Evolutionary conservation across 2,329 filamentous ascomycete genomes (phyloP), one percentile per base, ranked within the genome.

Genomic region (Cercospora berteroae): DNA sequence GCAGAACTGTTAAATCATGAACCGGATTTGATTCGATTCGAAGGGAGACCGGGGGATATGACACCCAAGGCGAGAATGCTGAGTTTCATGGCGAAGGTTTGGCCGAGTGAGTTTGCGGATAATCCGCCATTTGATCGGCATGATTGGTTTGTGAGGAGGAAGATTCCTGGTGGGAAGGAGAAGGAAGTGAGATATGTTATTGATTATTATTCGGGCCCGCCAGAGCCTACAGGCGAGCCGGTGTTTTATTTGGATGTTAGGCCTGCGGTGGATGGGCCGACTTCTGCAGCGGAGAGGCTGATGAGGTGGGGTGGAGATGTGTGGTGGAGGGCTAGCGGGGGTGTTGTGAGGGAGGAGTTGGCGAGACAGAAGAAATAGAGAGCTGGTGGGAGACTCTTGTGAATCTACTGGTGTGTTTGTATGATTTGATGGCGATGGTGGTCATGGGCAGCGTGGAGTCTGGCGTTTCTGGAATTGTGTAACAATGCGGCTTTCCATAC

Each of bases 221-320:
- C 91, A 1, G 93, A 96, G 75, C 88, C 90, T 2, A 91, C 88
- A 0, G 95, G 94, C 33, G 93, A 97, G 77, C 94, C 95, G 2
- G 93, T 98, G 6, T 99, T 99, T 82, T 97, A 89, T 79, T 87
- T 99, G 64, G 95, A 99, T 77, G 95, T 99, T 20, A 87, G 95
- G 70, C 95, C 95, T 1, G 95, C 95, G 3, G 81, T 97, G 50
- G 89, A 91, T 78, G 92, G 92, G 0, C 93, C 93, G 3, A 89
- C 87, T 1, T 90, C 90, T 27, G 91, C 93, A 0, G 87, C 89
- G 3, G 95, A 98, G 83, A 86, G 95, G 61, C 80, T 93, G 68
- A 88, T 97, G 77, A 85, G 93, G 75, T 98, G 94, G 92, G 90
- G 93, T 60, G 93, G 92, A 9, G 94, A 98, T 80, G 86, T 96